phyloP scores from a whole-genome alignment of 2,329 filamentous ascomycete genomes.

The Drechslerella dactyloides region DNA sequence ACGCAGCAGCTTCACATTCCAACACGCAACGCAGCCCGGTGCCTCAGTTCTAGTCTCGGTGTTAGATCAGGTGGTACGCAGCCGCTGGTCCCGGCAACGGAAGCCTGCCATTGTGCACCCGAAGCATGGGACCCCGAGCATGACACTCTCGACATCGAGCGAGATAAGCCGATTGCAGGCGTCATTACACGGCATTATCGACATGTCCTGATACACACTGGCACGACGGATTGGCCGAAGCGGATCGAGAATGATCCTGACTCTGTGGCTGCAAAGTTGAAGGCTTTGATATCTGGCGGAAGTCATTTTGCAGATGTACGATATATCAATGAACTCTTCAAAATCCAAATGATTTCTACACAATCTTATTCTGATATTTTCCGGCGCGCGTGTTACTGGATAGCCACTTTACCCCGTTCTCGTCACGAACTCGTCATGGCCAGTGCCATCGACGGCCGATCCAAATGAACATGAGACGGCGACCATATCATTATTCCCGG shows the following conservation, averaged over 20 bases:
- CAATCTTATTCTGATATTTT: neutral
- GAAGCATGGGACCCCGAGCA: conserved; percentile 2
- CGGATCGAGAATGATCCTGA: conserved; percentile 21
- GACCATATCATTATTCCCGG: conserved; percentile 52
- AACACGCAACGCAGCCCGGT: conserved; percentile 28
- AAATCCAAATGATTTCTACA: neutral
- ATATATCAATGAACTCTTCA: too few species aligned
- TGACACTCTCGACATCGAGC: conserved; percentile 20
- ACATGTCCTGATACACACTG: conserved; percentile 41
- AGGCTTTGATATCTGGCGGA: conserved; percentile 23
- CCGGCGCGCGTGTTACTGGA: neutral
- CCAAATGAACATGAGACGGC: neutral
- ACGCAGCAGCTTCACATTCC: neutral
- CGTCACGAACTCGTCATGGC: conserved; percentile 52
- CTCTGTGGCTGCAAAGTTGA: conserved; percentile 19
- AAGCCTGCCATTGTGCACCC: conserved; percentile 26
- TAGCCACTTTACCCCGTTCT: conserved; percentile 52
- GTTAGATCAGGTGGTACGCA: too few species aligned
- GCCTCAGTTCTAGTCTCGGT: neutral
- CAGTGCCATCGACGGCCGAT: neutral
- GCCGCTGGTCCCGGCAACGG: conserved; percentile 10
- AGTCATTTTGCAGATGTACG: conserved; percentile 34
- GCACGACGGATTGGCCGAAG: conserved; percentile 37
- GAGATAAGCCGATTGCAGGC: conserved; percentile 10
- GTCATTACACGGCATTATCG: conserved; percentile 46